Percentiles rank a stretch among this genome's conserved stretches.
Evolutionary conservation across 2,329 filamentous ascomycete genomes (phyloP).

Genomic region (Stromatinia cepivora): DNA sequence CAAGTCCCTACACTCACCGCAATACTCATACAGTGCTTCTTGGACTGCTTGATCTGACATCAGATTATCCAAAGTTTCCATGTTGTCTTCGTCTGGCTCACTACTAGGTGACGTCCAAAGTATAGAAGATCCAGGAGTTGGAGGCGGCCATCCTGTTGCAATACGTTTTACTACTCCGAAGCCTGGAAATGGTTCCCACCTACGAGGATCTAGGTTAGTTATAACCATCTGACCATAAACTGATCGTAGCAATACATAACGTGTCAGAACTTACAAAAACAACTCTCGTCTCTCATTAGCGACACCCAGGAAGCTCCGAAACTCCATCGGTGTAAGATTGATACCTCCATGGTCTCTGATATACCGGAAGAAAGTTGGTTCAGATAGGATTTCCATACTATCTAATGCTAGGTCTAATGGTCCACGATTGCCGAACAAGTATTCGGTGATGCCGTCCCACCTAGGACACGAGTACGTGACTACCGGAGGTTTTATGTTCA

Average conservation of each 20-base stretch:
- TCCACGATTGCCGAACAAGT: neutral
- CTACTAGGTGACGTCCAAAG: neutral
- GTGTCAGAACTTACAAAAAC: conserved; percentile 1
- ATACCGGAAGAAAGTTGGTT: conserved; percentile 1
- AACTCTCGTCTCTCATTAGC: conserved; percentile 1
- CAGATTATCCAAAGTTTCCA: conserved; percentile 9
- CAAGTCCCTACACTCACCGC: conserved; percentile 4
- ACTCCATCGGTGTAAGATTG: neutral
- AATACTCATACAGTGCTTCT: neutral
- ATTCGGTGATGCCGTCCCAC: neutral
- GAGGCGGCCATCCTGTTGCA: neutral
- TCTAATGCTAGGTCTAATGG: conserved; percentile 2
- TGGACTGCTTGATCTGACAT: conserved; percentile 5
- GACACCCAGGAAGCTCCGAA: conserved; percentile 4
- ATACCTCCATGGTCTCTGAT: conserved; percentile 5
- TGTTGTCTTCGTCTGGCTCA: neutral
- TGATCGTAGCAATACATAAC: too few relatives aligned
- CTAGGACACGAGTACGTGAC: neutral
- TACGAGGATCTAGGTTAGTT: neutral
- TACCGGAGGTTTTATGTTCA: neutral
- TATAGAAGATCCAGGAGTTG: neutral
- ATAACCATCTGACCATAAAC: neutral
- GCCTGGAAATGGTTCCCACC: conserved; percentile 10
- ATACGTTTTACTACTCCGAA: conserved; percentile 8
- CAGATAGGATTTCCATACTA: neutral